A percentile compares a stretch with the other conserved stretches of the same genome.
These are phyloP conservation scores for Wickerhamomyces silvicola DNA, from an alignment of 805 yeast species.

Conservation along the genomic window DNA sequence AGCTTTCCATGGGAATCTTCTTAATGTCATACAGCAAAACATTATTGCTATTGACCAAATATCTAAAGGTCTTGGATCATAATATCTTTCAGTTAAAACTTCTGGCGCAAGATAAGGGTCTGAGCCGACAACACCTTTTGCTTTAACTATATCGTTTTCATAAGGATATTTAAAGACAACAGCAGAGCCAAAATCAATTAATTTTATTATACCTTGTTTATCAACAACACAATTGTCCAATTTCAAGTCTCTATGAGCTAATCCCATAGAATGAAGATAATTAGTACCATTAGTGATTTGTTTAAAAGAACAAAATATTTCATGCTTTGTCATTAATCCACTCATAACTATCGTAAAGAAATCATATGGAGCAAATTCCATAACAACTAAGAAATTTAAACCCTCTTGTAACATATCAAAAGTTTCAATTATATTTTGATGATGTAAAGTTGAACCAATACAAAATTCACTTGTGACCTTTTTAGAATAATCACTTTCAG, in stretches of 20 bases:
- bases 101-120: slow-evolving; percentile 97
- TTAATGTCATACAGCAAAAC: slow-evolving; percentile 81
- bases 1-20: slow-evolving; percentile 92
- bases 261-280: slow-evolving; percentile 73
- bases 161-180: slow-evolving; percentile 70
- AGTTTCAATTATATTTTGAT: slow-evolving; percentile 76
- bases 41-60: slow-evolving; percentile 93
- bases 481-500: slow-evolving; percentile 61
- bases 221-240: slow-evolving; percentile 90
- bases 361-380: slow-evolving; percentile 92
- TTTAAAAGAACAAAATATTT: slow-evolving; percentile 73
- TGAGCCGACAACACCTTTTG: slow-evolving; percentile 87
- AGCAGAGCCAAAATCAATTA: slow-evolving; percentile 93
- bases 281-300: slow-evolving; percentile 73
- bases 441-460: slow-evolving; percentile 72
- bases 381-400: slow-evolving; percentile 60
- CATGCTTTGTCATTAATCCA: slow-evolving; percentile 65
- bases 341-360: slow-evolving; percentile 91
- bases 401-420: slow-evolving; percentile 72
- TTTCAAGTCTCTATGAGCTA: slow-evolving; percentile 90
- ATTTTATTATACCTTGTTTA: slow-evolving; percentile 65
- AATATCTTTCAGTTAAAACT: slow-evolving; percentile 49
- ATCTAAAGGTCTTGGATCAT: slow-evolving; percentile 86
- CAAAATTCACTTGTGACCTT: slow-evolving; percentile 80
- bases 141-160: slow-evolving; percentile 49